phyloP scores from a whole-genome alignment of 75 land plant genomes.

The Sequoia sempervirens region DNA sequence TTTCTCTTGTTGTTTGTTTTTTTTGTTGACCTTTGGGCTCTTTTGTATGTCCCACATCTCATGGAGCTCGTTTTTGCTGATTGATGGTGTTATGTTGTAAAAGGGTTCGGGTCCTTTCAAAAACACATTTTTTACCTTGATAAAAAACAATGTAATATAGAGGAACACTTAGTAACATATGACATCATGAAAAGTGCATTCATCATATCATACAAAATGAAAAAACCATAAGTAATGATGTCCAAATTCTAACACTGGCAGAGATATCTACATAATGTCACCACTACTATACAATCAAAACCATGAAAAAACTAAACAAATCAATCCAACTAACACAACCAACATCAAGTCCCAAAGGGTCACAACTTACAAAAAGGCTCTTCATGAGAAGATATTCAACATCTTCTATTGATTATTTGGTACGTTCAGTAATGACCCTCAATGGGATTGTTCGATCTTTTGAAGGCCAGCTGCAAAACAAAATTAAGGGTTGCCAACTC shows the following conservation, averaged over 20 bases:
- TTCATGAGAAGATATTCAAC: conserved; percentile 97
- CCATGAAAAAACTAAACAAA: background rate
- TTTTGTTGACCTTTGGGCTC: too few relatives aligned
- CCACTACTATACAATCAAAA: background rate
- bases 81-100: too few relatives aligned
- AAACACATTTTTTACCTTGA: too few relatives aligned
- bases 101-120: too few relatives aligned
- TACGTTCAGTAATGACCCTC: conserved; percentile 79
- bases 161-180: background rate
- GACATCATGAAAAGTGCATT: background rate
- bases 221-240: background rate
- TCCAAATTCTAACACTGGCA: background rate
- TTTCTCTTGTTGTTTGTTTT: too few relatives aligned
- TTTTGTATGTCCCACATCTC: too few relatives aligned
- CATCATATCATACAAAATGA: background rate
- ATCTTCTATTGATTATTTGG: conserved; percentile 81
- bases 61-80: too few relatives aligned
- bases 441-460: conserved; percentile 94
- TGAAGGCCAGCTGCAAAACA: conserved; percentile 75
- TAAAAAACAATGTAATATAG: background rate
- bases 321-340: background rate
- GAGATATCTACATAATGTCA: background rate
- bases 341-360: background rate
- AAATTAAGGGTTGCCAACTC: background rate
- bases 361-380: conserved; percentile 79